Evolutionary conservation across 1,139 yeast species (phyloP).

Genomic region (Meyerozyma sp.): DNA sequence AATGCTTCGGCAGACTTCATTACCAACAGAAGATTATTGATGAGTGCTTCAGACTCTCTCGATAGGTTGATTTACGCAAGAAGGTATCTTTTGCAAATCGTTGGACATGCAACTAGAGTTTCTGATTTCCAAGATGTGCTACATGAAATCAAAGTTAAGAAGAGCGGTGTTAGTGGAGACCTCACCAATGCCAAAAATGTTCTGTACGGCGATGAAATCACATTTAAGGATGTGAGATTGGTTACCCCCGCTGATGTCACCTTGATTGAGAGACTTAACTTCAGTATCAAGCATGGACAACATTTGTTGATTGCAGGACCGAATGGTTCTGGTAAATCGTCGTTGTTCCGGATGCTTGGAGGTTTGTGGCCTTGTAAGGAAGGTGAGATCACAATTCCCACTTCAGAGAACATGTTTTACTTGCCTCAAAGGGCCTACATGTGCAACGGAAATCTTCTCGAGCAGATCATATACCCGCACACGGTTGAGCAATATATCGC

Average conservation of each 20-base stretch:
- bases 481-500: conserved; percentile 51
- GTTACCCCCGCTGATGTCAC: conserved; percentile 83
- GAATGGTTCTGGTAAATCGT: conserved; percentile 93
- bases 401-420: conserved; percentile 69
- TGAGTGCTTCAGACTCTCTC: conserved; percentile 84
- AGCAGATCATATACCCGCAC: conserved; percentile 86
- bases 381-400: conserved; percentile 63
- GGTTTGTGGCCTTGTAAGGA: conserved; percentile 87
- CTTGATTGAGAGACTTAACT: conserved; percentile 60
- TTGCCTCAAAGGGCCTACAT: conserved; percentile 91
- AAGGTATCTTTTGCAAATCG: conserved; percentile 75
- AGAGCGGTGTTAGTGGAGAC: conserved; percentile 18
- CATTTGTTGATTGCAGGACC: conserved; percentile 91
- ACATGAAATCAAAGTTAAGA: conserved; percentile 37
- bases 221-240: conserved; percentile 69
- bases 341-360: conserved; percentile 83
- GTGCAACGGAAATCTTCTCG: conserved; percentile 67
- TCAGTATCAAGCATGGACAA: conserved; percentile 74
- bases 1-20: conserved; percentile 71
- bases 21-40: conserved; percentile 80
- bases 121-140: conserved; percentile 66
- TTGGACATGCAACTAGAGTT: conserved; percentile 79
- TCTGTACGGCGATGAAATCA: conserved; percentile 50
- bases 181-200: conserved; percentile 27
- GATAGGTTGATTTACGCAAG: conserved; percentile 85